These are phyloP conservation scores for Xylaria digitata DNA, from an alignment of 2,329 filamentous ascomycete species.

Conservation along the genomic window DNA sequence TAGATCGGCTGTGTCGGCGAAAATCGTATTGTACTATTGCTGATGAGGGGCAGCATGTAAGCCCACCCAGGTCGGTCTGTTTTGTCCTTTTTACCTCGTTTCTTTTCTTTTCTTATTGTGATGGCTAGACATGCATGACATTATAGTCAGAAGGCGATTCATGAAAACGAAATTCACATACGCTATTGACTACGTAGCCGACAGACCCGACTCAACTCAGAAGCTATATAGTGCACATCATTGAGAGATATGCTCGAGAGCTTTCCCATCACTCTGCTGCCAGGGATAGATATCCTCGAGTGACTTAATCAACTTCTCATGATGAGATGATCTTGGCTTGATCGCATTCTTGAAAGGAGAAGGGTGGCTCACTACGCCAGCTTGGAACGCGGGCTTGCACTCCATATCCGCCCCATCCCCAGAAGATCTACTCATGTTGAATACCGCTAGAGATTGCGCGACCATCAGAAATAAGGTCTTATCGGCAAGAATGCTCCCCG, in stretches of 20 bases:
- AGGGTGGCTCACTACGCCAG: conserved; percentile 46
- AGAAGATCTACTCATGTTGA: conserved; percentile 53
- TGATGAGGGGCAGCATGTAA: background rate
- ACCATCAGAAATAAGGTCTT: conserved; percentile 50
- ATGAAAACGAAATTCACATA: background rate
- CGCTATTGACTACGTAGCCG: background rate
- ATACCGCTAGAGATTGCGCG: conserved; percentile 60
- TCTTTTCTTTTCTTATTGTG: conserved; percentile 7
- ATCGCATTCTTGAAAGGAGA: conserved; percentile 40
- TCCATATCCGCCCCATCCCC: conserved; percentile 49
- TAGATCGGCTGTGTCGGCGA: background rate
- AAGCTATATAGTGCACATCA: conserved; percentile 9
- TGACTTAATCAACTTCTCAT: conserved; percentile 43
- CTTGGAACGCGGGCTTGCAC: conserved; percentile 32
- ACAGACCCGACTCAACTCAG: background rate
- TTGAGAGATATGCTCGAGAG: conserved; percentile 19
- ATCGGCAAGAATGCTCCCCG: conserved; percentile 51
- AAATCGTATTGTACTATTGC: background rate
- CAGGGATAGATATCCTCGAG: conserved; percentile 33
- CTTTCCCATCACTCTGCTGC: conserved; percentile 27
- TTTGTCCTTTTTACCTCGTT: background rate
- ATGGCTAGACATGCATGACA: conserved; percentile 6
- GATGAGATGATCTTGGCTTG: conserved; percentile 42
- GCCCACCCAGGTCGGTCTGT: background rate
- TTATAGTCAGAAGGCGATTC: background rate